These are phyloP conservation scores for Podospora australis DNA, from an alignment of 495 filamentous ascomycete genomes.

Conservation along the genomic window DNA sequence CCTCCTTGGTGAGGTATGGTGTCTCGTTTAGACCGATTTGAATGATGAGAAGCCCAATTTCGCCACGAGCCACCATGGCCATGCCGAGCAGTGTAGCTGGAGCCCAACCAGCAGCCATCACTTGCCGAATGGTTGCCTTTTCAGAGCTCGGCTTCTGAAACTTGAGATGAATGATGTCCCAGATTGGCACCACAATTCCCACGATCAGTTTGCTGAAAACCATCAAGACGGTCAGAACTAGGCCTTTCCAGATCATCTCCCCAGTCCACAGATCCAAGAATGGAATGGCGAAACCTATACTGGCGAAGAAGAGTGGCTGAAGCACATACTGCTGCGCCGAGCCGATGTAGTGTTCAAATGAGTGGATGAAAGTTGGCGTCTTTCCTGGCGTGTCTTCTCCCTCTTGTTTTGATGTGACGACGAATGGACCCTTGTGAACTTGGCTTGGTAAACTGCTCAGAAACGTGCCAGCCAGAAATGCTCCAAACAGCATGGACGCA, in stretches of 20 bases:
- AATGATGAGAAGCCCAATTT: slow-evolving; percentile 74
- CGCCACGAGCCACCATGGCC: slow-evolving; percentile 69
- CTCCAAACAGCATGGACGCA: slow-evolving; percentile 63
- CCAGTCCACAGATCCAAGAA: slow-evolving; percentile 62
- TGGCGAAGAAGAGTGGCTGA: slow-evolving; percentile 73
- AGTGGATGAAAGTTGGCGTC: slow-evolving; percentile 25
- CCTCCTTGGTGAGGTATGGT: slow-evolving; percentile 18
- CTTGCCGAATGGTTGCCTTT: not conserved
- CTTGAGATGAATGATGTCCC: slow-evolving; percentile 13
- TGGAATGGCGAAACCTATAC: slow-evolving; percentile 74
- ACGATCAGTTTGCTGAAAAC: slow-evolving; percentile 53
- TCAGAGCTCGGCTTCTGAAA: not conserved
- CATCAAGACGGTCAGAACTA: slow-evolving; percentile 70
- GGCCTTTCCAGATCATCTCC: slow-evolving; percentile 60
- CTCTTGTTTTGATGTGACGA: too few species aligned
- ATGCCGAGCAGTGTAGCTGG: slow-evolving; percentile 21
- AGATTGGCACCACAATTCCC: slow-evolving; percentile 54
- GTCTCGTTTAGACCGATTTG: slow-evolving; percentile 47
- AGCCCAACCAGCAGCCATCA: slow-evolving; percentile 23
- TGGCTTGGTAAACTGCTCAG: slow-evolving; percentile 33
- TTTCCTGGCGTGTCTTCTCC: slow-evolving; percentile 21
- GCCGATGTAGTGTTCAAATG: slow-evolving; percentile 54
- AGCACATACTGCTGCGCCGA: slow-evolving; percentile 49
- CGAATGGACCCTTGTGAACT: too few species aligned
- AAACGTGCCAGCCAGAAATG: slow-evolving; percentile 59